Evolutionary conservation across 805 yeast genomes (phyloP).

Genomic region (Wickerhamomyces queroliae): DNA sequence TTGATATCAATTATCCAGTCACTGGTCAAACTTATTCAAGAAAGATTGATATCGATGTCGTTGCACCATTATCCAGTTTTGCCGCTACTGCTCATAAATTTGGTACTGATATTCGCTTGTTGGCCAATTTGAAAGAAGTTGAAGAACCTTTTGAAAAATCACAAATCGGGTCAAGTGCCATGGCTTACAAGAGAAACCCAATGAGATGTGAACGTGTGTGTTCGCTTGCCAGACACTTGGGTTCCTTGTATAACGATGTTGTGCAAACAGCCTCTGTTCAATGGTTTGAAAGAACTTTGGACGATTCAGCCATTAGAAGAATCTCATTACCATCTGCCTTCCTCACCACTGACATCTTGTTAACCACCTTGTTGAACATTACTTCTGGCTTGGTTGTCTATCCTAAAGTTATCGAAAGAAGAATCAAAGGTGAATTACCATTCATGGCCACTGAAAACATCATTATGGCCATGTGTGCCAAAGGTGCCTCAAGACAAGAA

Average conservation of each 20-base stretch:
- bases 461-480: constrained; percentile 99
- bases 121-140: constrained; percentile 94
- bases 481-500: constrained; percentile 96
- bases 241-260: constrained; percentile 87
- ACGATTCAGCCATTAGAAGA: constrained; percentile 97
- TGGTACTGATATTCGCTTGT: constrained; percentile 93
- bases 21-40: constrained; percentile 99
- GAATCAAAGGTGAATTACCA: constrained; percentile 91
- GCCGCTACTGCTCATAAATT: constrained; percentile 97
- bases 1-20: constrained; percentile 92
- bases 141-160: constrained; percentile 98
- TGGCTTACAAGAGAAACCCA: constrained; percentile 99
- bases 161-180: constrained; percentile 97
- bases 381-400: constrained; percentile 95
- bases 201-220: constrained; percentile 99
- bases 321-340: constrained; percentile 95
- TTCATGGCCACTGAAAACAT: constrained; percentile 99
- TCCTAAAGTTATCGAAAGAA: constrained; percentile 97
- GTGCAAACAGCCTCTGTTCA: constrained; percentile 96
- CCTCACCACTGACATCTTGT: constrained; percentile 88
- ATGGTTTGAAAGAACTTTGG: constrained; percentile 99
- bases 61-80: constrained; percentile 88
- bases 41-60: constrained; percentile 92
- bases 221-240: constrained; percentile 94
- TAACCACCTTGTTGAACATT: constrained; percentile 85